These are phyloP conservation scores for Cylindrotheca fusiformis DNA, from an alignment of 108 stramenopile species.

Conservation along the genomic window DNA sequence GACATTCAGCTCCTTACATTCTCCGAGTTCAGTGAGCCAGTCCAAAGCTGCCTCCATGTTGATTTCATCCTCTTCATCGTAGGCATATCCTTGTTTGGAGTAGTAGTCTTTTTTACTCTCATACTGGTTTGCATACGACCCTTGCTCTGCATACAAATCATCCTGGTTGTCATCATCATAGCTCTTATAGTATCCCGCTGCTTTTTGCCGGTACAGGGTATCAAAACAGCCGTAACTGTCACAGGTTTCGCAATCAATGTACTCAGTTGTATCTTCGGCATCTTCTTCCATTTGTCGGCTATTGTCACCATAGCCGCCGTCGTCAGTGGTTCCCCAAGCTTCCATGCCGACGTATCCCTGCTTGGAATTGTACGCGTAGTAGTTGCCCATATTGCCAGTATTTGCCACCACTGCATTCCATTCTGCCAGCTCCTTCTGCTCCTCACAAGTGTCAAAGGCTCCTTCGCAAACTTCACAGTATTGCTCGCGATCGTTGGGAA, in stretches of 20 bases:
- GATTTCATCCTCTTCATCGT: constrained; percentile 26
- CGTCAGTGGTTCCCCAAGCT: constrained; percentile 7
- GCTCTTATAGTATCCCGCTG: neutral
- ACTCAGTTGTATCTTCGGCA: constrained; percentile 10
- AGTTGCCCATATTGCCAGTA: constrained; percentile 15
- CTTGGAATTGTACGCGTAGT: neutral
- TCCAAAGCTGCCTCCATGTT: constrained; percentile 43
- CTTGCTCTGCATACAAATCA: neutral
- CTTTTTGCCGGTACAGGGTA: constrained; percentile 15
- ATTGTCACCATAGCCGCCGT: neutral
- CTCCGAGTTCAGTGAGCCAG: constrained; percentile 38
- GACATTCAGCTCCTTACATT: constrained; percentile 24
- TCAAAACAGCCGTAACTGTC: constrained; percentile 45
- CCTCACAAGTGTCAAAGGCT: constrained; percentile 44
- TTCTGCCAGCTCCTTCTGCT: neutral
- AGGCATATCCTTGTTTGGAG: too few relatives aligned
- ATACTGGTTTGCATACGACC: too few relatives aligned
- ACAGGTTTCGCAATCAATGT: constrained; percentile 57
- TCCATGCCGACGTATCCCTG: constrained; percentile 4
- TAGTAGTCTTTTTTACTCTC: too few relatives aligned
- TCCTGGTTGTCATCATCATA: neutral
- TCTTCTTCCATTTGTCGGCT: neutral
- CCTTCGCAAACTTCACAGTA: constrained; percentile 57
- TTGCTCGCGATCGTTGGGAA: constrained; percentile 31
- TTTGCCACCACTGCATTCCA: constrained; percentile 14